Conservation (phyloP, 2,329 filamentous ascomycete species). For the Beauveria pseudobassiana region DNA sequence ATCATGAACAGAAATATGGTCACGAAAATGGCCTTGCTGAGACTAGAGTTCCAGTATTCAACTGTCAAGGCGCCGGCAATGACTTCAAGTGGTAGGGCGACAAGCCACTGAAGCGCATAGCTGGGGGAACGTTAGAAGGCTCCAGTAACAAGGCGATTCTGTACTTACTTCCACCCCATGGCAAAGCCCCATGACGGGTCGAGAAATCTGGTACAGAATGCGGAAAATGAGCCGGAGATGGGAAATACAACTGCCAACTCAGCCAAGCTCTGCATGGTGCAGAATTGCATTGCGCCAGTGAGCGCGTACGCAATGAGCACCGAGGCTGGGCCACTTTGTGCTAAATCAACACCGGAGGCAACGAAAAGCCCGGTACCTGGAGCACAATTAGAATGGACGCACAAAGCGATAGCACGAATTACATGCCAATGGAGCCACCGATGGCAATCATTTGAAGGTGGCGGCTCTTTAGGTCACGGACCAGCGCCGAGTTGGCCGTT, state of each 20-base stretch:
- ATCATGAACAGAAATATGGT: slow-evolving; percentile 41
- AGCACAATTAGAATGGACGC: background rate
- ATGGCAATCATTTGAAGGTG: slow-evolving; percentile 11
- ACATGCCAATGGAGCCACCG: slow-evolving; percentile 9
- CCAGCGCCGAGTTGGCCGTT: slow-evolving; percentile 9
- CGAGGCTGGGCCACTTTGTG: slow-evolving; percentile 9
- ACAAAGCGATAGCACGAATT: background rate
- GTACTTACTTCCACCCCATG: slow-evolving; percentile 44
- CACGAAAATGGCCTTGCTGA: slow-evolving; percentile 41
- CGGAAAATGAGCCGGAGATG: slow-evolving; percentile 52
- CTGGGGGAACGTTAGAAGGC: background rate
- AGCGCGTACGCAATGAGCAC: slow-evolving; percentile 9
- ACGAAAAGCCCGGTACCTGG: slow-evolving; percentile 8
- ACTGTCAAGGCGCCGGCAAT: slow-evolving; percentile 44
- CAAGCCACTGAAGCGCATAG: slow-evolving; percentile 35
- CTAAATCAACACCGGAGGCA: slow-evolving; percentile 7
- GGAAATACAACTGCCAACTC: slow-evolving; percentile 52
- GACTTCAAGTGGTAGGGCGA: slow-evolving; percentile 39
- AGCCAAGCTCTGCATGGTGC: slow-evolving; percentile 30
- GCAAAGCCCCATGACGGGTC: slow-evolving; percentile 50
- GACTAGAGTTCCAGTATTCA: slow-evolving; percentile 39
- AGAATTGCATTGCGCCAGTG: slow-evolving; percentile 9
- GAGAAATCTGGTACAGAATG: slow-evolving; percentile 51
- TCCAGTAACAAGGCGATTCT: background rate
- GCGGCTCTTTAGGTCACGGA: slow-evolving; percentile 8